Conservation (phyloP, 2,329 filamentous ascomycete species). For the Aureobasidium mangrovei region DNA sequence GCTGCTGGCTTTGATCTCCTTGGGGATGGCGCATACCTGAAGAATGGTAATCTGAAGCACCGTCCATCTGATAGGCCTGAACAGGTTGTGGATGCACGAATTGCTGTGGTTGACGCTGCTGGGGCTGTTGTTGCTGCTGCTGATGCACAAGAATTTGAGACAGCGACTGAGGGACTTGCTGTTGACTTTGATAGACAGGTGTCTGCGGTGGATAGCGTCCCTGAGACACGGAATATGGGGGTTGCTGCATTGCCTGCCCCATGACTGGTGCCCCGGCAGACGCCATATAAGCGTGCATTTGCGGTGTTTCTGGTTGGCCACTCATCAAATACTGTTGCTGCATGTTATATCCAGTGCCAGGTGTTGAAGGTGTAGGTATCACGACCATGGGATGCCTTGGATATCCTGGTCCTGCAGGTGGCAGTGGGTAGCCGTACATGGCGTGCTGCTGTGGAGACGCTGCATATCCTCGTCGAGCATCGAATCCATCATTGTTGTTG, state of each 20-base stretch:
- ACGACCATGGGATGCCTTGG: constrained; percentile 18
- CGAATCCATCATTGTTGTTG: constrained; percentile 2
- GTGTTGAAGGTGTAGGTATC: constrained; percentile 13
- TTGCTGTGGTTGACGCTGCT: constrained; percentile 26
- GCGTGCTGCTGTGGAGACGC: constrained; percentile 7
- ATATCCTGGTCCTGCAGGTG: constrained; percentile 4
- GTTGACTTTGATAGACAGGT: constrained; percentile 29
- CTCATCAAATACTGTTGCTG: constrained; percentile 18
- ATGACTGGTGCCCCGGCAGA: not conserved
- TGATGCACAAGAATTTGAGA: constrained; percentile 23
- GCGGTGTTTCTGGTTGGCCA: not conserved
- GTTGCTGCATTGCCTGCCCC: constrained; percentile 5
- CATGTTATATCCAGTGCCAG: constrained; percentile 8
- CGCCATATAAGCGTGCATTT: not conserved
- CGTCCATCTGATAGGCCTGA: constrained; percentile 9
- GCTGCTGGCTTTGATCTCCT: not conserved
- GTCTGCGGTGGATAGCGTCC: constrained; percentile 18
- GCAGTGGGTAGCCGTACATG: constrained; percentile 8
- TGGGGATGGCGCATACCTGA: not conserved
- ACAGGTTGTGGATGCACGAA: constrained; percentile 13
- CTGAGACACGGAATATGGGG: constrained; percentile 9
- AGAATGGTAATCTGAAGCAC: not conserved
- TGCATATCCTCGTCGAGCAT: constrained; percentile 2
- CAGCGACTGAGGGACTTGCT: constrained; percentile 28
- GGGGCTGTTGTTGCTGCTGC: constrained; percentile 29